A percentile compares a stretch with the other conserved stretches of the same genome.
Evolutionary conservation across 1,139 yeast genomes (phyloP).

Genomic region (Sugiyamaella japonica): DNA sequence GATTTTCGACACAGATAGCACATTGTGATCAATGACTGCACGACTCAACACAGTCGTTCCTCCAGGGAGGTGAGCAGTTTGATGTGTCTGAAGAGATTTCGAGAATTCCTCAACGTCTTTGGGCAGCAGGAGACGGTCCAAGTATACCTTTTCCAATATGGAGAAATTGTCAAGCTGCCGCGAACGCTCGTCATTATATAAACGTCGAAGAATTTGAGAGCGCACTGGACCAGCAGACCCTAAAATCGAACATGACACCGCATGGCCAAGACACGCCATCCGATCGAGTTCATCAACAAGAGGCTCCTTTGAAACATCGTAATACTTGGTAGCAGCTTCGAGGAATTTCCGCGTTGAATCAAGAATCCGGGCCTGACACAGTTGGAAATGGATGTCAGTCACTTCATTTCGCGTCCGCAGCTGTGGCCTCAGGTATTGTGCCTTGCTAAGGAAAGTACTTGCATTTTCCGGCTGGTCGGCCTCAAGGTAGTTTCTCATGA

Average conservation of each 20-base stretch:
- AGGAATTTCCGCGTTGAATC: conserved; percentile 39
- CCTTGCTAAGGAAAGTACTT: conserved; percentile 36
- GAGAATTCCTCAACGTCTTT: conserved; percentile 36
- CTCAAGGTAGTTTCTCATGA: conserved; percentile 38
- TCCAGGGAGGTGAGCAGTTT: conserved; percentile 33
- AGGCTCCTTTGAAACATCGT: conserved; percentile 35
- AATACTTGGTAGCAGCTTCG: conserved; percentile 40
- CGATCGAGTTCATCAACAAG: conserved; percentile 37
- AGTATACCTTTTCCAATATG: conserved; percentile 36
- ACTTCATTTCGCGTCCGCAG: conserved; percentile 22
- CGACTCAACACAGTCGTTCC: conserved; percentile 39
- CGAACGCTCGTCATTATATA: conserved; percentile 39
- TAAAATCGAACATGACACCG: conserved; percentile 38
- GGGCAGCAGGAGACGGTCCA: conserved; percentile 35
- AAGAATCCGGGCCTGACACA: conserved; percentile 39
- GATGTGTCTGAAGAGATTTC: conserved; percentile 34
- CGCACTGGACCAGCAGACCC: conserved; percentile 43
- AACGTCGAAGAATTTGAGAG: conserved; percentile 35
- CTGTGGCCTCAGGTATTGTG: conserved; percentile 34
- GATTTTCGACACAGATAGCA: conserved; percentile 39
- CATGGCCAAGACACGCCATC: conserved; percentile 36
- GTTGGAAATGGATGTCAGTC: conserved; percentile 35
- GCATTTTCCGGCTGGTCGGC: conserved; percentile 40
- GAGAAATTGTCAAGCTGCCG: conserved; percentile 28
- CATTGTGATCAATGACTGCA: conserved; percentile 42